Evolutionary conservation across 2,329 filamentous ascomycete species (phyloP).

Genomic region (Fusarium robinianum): DNA sequence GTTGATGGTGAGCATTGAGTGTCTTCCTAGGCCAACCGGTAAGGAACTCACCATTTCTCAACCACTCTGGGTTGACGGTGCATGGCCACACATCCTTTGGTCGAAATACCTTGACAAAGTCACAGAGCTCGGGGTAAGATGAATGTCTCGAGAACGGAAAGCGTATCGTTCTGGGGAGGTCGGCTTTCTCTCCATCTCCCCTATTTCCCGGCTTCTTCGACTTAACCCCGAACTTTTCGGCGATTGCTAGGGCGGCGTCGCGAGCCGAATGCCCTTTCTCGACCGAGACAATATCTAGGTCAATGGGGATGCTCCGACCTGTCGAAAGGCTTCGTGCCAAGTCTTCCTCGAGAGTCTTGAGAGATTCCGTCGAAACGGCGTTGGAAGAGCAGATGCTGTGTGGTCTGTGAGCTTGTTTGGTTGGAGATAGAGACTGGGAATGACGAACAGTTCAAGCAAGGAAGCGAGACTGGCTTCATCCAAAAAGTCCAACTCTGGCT

Average conservation of each 20-base stretch:
- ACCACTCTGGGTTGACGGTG: slow-evolving; percentile 72
- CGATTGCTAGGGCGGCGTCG: slow-evolving; percentile 14
- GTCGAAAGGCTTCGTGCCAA: slow-evolving; percentile 24
- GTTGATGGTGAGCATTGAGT: too few relatives aligned
- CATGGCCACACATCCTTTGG: slow-evolving; percentile 84
- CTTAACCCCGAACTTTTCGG: slow-evolving; percentile 12
- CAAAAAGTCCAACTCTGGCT: slow-evolving; percentile 66
- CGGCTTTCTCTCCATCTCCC: slow-evolving; percentile 1
- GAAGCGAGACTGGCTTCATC: slow-evolving; percentile 57
- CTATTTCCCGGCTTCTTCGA: neutral
- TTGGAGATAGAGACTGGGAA: neutral
- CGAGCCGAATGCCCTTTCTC: slow-evolving; percentile 21
- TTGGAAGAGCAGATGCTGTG: slow-evolving; percentile 27
- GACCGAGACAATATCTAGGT: slow-evolving; percentile 27
- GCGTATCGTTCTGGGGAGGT: slow-evolving; percentile 50
- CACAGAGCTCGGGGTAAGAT: slow-evolving; percentile 77
- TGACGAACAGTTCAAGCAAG: slow-evolving; percentile 48
- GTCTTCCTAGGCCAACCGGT: too few relatives aligned
- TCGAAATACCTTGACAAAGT: slow-evolving; percentile 68
- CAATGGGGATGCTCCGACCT: slow-evolving; percentile 36
- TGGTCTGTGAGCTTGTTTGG: slow-evolving; percentile 2
- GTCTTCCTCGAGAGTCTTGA: slow-evolving; percentile 13
- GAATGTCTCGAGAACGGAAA: slow-evolving; percentile 93
- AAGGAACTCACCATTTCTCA: slow-evolving; percentile 47
- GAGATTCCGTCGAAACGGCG: slow-evolving; percentile 7